Evolutionary conservation across 1,284 basidiomycete species (phyloP).

Genomic region (Cutaneotrichosporon spelunceum): DNA sequence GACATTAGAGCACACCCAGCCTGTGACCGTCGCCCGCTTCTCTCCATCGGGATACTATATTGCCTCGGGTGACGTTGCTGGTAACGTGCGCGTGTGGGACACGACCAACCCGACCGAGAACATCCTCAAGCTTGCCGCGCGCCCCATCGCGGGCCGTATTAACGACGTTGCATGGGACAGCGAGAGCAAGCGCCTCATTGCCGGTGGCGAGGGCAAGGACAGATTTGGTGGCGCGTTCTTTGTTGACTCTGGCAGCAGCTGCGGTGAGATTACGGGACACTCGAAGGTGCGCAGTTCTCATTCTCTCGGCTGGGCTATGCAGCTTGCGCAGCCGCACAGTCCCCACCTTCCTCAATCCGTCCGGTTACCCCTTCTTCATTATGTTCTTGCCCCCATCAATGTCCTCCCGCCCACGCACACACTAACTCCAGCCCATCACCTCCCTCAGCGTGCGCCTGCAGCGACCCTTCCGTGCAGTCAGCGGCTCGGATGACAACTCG

Average conservation of each 20-base stretch:
- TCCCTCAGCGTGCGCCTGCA: conserved; percentile 85
- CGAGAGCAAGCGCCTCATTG: conserved; percentile 92
- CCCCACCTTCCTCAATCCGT: not conserved
- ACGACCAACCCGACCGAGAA: conserved; percentile 77
- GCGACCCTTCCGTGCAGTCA: conserved; percentile 86
- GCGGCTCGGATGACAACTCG: conserved; percentile 75
- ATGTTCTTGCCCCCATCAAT: no score
- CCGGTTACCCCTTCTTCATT: no score
- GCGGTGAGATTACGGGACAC: conserved; percentile 91
- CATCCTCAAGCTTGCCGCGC: conserved; percentile 76
- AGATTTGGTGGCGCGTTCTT: conserved; percentile 87
- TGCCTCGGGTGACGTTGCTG: conserved; percentile 78
- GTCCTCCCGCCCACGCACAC: not conserved
- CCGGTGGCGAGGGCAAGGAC: conserved; percentile 91
- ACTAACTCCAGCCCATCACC: conserved; percentile 64
- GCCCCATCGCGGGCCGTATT: conserved; percentile 75
- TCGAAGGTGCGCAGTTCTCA: conserved; percentile 62
- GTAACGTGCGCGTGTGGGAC: conserved; percentile 91
- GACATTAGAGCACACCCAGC: conserved; percentile 69
- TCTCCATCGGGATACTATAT: conserved; percentile 94
- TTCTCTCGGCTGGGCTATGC: not conserved
- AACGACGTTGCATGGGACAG: conserved; percentile 96
- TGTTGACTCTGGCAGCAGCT: conserved; percentile 80
- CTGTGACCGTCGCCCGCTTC: conserved; percentile 82
- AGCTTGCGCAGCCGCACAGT: not conserved